Base-by-base conservation (phyloP, 108 stramenopile species). In the Craspedostauros australis region DNA sequence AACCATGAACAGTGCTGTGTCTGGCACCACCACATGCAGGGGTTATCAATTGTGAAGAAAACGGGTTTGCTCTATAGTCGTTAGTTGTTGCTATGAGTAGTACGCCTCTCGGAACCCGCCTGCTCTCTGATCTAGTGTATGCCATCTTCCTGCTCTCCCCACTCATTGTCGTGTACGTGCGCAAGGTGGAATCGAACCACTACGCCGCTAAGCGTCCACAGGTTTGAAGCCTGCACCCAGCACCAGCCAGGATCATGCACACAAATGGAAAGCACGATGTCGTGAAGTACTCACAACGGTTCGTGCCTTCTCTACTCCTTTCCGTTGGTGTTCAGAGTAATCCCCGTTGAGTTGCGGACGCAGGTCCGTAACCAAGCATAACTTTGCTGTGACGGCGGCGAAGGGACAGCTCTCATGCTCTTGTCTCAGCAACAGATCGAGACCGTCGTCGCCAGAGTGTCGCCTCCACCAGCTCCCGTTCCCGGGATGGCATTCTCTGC, bases 121-220 rank as follows among this genome's bases (percentile, higher is more conserved):
- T n/a, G n/a, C n/a, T n/a, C n/a, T n/a, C n/a, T n/a, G n/a, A n/a
- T n/a, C n/a, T n/a, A n/a, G n/a, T n/a, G n/a, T n/a, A n/a, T n/a
- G n/a, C n/a, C n/a, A n/a, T n/a, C n/a, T n/a, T n/a, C n/a, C n/a
- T n/a, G n/a, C n/a, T n/a, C n/a, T n/a, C n/a, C n/a, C n/a, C n/a
- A n/a, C n/a, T n/a, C n/a, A n/a, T n/a, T n/a, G n/a, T n/a, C n/a
- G n/a, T n/a, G n/a, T n/a, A 54, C 86, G 82, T 83, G 86, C 77
- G 77, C 82, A 87, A 87, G 86, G 86, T 87, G 66, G 86, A 87
- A 87, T 87, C 86, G 86, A 81, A 87, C 86, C 66, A 87, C 86
- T 86, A 76, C 75, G 82, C 61, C 82, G 79, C 75, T 76, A 82
- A 62, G 61, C 82, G 75, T 77, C 86, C 69, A 73, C 68, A 82